Conservation (phyloP, 2,329 filamentous ascomycete genomes). For the Incumbomyces delicatus region DNA sequence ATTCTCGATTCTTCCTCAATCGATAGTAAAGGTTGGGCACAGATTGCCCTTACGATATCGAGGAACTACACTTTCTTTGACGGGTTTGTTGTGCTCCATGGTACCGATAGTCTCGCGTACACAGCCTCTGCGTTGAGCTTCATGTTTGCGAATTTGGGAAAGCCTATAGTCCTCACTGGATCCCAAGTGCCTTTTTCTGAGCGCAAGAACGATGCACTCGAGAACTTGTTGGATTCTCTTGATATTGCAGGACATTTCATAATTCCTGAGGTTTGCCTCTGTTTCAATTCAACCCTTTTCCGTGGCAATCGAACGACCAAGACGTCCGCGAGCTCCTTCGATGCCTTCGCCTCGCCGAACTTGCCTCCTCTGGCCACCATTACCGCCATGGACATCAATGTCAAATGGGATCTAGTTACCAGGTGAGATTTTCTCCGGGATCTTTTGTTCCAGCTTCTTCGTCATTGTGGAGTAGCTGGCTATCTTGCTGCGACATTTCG, state of each 20-base stretch:
- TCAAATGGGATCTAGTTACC: slow-evolving; percentile 60
- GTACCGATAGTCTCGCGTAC: slow-evolving; percentile 82
- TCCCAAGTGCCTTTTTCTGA: slow-evolving; percentile 81
- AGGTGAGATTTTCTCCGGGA: background rate
- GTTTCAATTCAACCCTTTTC: slow-evolving; percentile 87
- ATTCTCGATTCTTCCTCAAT: slow-evolving; percentile 86
- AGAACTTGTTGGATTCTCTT: slow-evolving; percentile 75
- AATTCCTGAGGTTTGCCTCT: slow-evolving; percentile 85
- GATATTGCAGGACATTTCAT: slow-evolving; percentile 88
- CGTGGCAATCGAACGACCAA: slow-evolving; percentile 83
- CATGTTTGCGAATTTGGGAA: slow-evolving; percentile 84
- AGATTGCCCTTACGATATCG: slow-evolving; percentile 68
- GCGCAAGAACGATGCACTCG: slow-evolving; percentile 80
- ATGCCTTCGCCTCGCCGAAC: slow-evolving; percentile 85
- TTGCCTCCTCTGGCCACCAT: slow-evolving; percentile 70
- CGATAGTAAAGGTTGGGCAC: slow-evolving; percentile 73
- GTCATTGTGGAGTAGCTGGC: no score
- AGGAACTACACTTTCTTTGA: slow-evolving; percentile 84
- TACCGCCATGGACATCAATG: slow-evolving; percentile 68
- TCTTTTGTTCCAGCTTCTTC: background rate
- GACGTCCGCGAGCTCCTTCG: slow-evolving; percentile 74
- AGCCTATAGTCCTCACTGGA: slow-evolving; percentile 75
- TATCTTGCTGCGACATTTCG: no score
- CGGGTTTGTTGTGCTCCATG: slow-evolving; percentile 82
- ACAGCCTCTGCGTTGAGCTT: slow-evolving; percentile 85